Conservation (phyloP, 2,329 filamentous ascomycete genomes). For the Blastomyces silverae region DNA sequence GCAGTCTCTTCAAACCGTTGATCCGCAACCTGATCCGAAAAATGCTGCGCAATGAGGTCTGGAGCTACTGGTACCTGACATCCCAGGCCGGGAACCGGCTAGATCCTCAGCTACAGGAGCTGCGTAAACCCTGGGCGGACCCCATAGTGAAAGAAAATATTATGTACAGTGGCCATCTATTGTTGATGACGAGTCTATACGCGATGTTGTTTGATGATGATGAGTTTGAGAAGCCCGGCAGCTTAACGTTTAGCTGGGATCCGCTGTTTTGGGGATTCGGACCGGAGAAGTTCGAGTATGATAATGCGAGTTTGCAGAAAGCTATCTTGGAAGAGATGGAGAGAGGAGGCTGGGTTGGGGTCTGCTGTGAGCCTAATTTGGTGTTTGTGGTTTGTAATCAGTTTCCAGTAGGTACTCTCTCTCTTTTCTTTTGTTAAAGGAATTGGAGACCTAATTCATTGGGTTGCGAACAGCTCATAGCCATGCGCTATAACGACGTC, state of each 20-base stretch:
- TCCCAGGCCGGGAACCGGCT: conserved; percentile 30
- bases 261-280: background rate
- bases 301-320: conserved; percentile 30
- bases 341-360: conserved; percentile 10
- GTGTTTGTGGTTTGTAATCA: background rate
- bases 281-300: conserved; percentile 29
- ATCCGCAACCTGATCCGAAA: conserved; percentile 36
- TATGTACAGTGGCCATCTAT: conserved; percentile 4
- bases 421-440: background rate
- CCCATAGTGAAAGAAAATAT: background rate
- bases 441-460: background rate
- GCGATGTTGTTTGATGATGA: background rate
- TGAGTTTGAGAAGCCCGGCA: background rate
- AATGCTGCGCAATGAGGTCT: conserved; percentile 40
- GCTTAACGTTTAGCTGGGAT: background rate
- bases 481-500: conserved; percentile 5
- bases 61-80: conserved; percentile 42
- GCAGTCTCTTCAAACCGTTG: conserved; percentile 32
- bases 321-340: conserved; percentile 37
- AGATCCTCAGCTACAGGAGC: conserved; percentile 25
- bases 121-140: background rate
- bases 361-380: background rate
- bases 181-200: background rate
- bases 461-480: background rate
- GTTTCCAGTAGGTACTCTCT: background rate